These are phyloP conservation scores for Candida sanyaensis DNA, from an alignment of 1,139 yeast genomes.

Conservation along the genomic window DNA sequence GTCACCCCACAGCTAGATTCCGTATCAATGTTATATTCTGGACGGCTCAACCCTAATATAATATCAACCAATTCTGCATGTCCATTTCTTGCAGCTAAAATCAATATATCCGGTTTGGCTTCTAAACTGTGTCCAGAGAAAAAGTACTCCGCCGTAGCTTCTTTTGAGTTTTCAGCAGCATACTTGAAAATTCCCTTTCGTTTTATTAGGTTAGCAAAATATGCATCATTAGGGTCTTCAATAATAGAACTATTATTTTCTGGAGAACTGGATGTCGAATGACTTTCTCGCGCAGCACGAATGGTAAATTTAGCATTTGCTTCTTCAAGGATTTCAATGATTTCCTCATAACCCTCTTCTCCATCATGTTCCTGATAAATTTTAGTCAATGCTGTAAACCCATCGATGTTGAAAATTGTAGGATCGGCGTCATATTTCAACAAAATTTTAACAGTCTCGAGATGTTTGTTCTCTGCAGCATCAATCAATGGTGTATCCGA, in stretches of 20 bases:
- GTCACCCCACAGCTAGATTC: conserved; percentile 67
- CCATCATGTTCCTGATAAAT: conserved; percentile 39
- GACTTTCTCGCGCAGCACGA: conserved; percentile 11
- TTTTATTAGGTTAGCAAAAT: conserved; percentile 69
- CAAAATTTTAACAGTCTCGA: conserved; percentile 66
- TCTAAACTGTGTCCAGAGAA: conserved; percentile 70
- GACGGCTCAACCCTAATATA: conserved; percentile 78
- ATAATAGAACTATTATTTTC: conserved; percentile 23
- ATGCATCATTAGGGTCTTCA: conserved; percentile 47
- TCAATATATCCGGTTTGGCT: conserved; percentile 76
- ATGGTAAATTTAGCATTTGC: conserved; percentile 27
- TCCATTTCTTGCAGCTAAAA: conserved; percentile 82
- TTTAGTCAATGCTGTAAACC: conserved; percentile 69
- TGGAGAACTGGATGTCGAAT: conserved; percentile 14
- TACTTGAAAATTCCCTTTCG: conserved; percentile 62
- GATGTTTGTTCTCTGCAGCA: conserved; percentile 83
- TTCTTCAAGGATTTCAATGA: conserved; percentile 36
- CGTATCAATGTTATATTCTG: conserved; percentile 65
- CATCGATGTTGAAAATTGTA: conserved; percentile 73
- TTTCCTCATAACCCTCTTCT: conserved; percentile 46
- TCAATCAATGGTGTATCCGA: conserved; percentile 89
- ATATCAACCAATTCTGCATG: conserved; percentile 71
- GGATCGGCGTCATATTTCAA: conserved; percentile 84
- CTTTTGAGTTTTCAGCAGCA: conserved; percentile 82
- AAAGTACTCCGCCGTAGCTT: conserved; percentile 75